Conservation (phyloP, 768 basidiomycete species). For the Boletus patriciae region DNA sequence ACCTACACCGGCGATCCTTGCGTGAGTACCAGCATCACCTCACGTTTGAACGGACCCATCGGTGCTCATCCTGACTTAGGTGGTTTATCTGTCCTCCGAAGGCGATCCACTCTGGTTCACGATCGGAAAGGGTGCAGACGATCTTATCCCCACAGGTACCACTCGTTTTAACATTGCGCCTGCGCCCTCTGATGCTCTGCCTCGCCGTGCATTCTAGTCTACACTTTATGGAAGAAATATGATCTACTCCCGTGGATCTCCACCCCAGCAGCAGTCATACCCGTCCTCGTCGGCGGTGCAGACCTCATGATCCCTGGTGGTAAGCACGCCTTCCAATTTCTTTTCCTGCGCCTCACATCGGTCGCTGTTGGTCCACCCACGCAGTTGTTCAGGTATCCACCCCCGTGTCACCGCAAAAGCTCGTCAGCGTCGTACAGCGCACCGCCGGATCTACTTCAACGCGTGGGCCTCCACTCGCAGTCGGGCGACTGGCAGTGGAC, state of each 20-base stretch:
- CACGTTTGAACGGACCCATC: neutral
- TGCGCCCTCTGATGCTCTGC: neutral
- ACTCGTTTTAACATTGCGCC: neutral
- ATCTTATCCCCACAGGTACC: constrained; percentile 70
- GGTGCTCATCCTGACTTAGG: constrained; percentile 43
- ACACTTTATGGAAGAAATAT: constrained; percentile 76
- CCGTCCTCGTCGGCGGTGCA: constrained; percentile 71
- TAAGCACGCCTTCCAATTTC: constrained; percentile 33
- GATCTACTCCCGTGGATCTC: constrained; percentile 68
- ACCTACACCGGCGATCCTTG: constrained; percentile 66
- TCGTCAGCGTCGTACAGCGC: constrained; percentile 65
- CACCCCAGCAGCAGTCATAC: constrained; percentile 70
- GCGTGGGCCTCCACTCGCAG: constrained; percentile 58
- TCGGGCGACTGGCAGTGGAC: constrained; percentile 68
- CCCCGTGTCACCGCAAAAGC: constrained; percentile 43
- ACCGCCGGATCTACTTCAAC: constrained; percentile 30
- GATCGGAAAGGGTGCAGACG: constrained; percentile 63
- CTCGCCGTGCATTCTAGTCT: constrained; percentile 41
- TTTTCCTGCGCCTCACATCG: neutral
- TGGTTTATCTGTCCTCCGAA: constrained; percentile 59
- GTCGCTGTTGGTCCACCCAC: neutral
- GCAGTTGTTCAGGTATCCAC: constrained; percentile 59
- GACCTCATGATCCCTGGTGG: constrained; percentile 90
- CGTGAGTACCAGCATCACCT: constrained; percentile 35
- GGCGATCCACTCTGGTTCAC: constrained; percentile 82